Conservation (phyloP, 148 eudicot species). For the Amaranthus palmeri region DNA sequence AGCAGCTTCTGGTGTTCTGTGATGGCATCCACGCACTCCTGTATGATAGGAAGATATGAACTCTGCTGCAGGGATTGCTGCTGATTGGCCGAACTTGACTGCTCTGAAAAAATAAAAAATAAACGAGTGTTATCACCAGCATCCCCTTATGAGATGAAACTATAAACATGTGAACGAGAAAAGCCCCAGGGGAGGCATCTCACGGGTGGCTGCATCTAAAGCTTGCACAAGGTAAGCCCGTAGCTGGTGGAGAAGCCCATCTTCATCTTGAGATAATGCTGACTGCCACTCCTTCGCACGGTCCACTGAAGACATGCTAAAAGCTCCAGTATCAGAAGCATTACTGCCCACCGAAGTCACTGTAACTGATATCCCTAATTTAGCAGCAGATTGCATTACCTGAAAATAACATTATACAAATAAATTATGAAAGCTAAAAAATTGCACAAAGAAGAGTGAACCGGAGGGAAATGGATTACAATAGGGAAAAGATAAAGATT, state of each 20-base stretch:
- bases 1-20: conserved; percentile 86
- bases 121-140: not conserved
- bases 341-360: conserved; percentile 63
- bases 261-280: conserved; percentile 68
- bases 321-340: conserved; percentile 43
- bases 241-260: conserved; percentile 74
- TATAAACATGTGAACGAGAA: not conserved
- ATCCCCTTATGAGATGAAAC: not conserved
- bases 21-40: conserved; percentile 84
- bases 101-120: conserved; percentile 35
- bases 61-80: conserved; percentile 63
- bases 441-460: not conserved
- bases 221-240: conserved; percentile 71
- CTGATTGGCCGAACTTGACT: conserved; percentile 37
- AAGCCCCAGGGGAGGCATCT: conserved; percentile 14
- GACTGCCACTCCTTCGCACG: conserved; percentile 73
- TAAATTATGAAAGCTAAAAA: not conserved
- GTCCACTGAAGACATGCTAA: conserved; percentile 49
- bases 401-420: conserved; percentile 18
- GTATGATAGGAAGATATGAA: conserved; percentile 45
- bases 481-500: not conserved
- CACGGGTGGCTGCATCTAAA: conserved; percentile 64
- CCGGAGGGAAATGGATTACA: not conserved
- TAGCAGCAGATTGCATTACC: conserved; percentile 86
- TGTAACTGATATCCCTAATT: conserved; percentile 61